Evolutionary conservation across 78 protist species (phyloP).

Genomic region (Dictyostelium brefeldianum): DNA sequence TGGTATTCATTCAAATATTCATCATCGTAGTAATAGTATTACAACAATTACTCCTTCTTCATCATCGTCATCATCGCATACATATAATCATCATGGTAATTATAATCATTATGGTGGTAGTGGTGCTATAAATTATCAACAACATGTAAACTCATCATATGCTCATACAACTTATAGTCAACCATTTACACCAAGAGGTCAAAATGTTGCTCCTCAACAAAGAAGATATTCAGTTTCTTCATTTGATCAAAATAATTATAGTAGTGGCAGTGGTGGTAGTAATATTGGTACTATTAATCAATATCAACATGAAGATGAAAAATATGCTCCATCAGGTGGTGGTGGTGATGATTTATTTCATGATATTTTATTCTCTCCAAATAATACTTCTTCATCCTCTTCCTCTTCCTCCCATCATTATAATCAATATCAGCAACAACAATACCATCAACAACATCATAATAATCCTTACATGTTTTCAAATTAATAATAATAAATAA

Average conservation of each 20-base stretch:
- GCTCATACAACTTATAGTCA: not conserved
- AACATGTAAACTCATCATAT: not conserved
- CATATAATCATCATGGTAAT: not conserved
- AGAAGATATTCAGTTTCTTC: conserved; percentile 8
- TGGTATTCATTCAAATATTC: not conserved
- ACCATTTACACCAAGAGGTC: not conserved
- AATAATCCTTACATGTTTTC: conserved; percentile 1
- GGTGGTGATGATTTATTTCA: not conserved
- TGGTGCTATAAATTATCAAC: not conserved
- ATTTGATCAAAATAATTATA: not conserved
- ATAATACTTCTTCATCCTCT: not conserved
- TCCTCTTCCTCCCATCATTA: too few relatives aligned
- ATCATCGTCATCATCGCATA: not conserved
- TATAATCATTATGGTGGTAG: not conserved
- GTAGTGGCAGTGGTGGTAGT: not conserved
- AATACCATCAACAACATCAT: not conserved
- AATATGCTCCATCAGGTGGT: not conserved
- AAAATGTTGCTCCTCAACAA: not conserved
- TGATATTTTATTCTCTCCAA: not conserved
- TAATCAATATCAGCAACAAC: not conserved
- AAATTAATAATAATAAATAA: not conserved
- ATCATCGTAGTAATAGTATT: too few relatives aligned
- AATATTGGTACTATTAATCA: not conserved
- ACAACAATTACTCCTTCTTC: not conserved
- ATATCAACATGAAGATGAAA: not conserved